Conservation (phyloP, 139 green algal species). For the Chlamydomonas urium region DNA sequence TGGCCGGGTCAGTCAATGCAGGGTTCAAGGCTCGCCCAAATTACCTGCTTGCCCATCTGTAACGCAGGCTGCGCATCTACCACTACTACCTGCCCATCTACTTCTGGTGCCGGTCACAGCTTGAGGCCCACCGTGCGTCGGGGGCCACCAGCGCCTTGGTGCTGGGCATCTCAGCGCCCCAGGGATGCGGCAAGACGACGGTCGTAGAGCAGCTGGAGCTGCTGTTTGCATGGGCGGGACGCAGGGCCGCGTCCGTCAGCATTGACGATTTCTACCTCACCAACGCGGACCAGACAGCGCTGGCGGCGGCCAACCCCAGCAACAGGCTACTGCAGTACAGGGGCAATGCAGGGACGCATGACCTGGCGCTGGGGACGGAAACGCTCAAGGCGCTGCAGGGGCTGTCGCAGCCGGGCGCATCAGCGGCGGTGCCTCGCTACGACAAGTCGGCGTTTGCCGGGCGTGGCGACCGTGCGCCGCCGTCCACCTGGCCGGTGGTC, state of each 20-base stretch:
- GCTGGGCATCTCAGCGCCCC: conserved; percentile 87
- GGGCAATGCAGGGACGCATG: conserved; percentile 92
- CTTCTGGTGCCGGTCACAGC: conserved; percentile 73
- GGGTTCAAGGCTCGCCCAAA: too few relatives aligned
- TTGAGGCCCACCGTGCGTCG: conserved; percentile 47
- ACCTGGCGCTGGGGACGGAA: conserved; percentile 75
- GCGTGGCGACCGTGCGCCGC: conserved; percentile 72
- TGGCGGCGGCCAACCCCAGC: conserved; percentile 24
- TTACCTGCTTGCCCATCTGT: conserved; percentile 68
- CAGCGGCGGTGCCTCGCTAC: conserved; percentile 64
- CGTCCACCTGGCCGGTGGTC: conserved; percentile 56
- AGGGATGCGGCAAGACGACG: conserved; percentile 97
- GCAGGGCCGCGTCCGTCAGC: conserved; percentile 70
- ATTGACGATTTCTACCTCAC: conserved; percentile 99
- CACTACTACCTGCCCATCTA: conserved; percentile 93
- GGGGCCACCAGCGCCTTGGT: conserved; percentile 21
- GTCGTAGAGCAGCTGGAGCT: conserved; percentile 83
- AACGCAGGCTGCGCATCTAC: conserved; percentile 72
- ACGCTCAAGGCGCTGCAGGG: conserved; percentile 61
- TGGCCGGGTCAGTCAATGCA: too few relatives aligned
- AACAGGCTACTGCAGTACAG: conserved; percentile 67
- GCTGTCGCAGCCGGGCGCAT: conserved; percentile 21
- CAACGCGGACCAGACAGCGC: conserved; percentile 20
- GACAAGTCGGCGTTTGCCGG: conserved; percentile 85
- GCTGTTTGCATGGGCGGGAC: conserved; percentile 68